Percentiles rank a stretch among this genome's conserved stretches.
Conservation (phyloP, 768 basidiomycete species). For the Sistotremastrum suecicum region DNA sequence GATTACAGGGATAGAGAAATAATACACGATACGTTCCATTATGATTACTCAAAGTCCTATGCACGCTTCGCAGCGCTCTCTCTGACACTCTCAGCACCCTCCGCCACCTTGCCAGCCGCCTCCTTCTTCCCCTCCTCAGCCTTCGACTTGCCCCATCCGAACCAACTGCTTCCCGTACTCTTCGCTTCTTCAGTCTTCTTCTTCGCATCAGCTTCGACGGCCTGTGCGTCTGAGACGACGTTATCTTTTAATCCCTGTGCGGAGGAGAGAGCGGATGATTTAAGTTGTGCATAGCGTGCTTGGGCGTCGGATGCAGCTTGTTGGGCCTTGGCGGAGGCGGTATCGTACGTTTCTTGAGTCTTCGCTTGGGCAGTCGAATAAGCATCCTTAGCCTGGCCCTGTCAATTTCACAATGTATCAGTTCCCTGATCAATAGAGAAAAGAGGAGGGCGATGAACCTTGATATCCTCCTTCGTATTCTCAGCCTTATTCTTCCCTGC, state of each 20-base stretch:
- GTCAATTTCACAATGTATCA: neutral
- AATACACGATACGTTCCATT: too few relatives aligned
- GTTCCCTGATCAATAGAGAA: neutral
- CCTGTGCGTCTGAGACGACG: conserved; percentile 14
- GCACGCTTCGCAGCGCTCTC: conserved; percentile 14
- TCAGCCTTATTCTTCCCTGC: conserved; percentile 19
- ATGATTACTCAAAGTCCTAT: conserved; percentile 10
- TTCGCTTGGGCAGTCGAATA: conserved; percentile 6
- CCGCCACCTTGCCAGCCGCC: conserved; percentile 14
- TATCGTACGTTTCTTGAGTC: conserved; percentile 14
- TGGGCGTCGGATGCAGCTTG: conserved; percentile 14
- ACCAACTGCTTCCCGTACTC: conserved; percentile 21
- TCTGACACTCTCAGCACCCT: conserved; percentile 17
- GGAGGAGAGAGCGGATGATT: conserved; percentile 11
- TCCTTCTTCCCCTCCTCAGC: conserved; percentile 16
- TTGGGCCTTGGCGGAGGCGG: conserved; percentile 15
- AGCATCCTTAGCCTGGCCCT: neutral
- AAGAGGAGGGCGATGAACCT: conserved; percentile 14
- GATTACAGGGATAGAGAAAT: too few relatives aligned
- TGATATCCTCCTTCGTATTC: conserved; percentile 16
- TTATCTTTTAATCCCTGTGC: conserved; percentile 15
- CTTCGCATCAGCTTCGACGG: conserved; percentile 17
- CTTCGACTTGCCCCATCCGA: conserved; percentile 24
- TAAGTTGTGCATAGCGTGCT: conserved; percentile 13
- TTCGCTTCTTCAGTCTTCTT: conserved; percentile 14